Evolutionary conservation across 768 basidiomycete species (phyloP).

Genomic region (Suillus subluteus): DNA sequence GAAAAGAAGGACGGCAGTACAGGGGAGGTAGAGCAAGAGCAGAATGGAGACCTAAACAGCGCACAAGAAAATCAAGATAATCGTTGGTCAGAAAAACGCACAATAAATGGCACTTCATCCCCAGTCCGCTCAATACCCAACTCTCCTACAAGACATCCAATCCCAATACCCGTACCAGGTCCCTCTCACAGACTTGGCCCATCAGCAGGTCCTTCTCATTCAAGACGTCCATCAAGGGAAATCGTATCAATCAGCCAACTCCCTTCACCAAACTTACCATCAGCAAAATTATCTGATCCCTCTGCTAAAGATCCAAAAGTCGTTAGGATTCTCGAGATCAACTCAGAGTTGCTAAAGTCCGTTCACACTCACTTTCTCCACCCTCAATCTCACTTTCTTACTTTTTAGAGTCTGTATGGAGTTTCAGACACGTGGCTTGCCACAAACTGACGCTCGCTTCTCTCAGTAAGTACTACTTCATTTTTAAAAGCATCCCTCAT

Average conservation of each 20-base stretch:
- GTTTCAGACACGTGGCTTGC: constrained; percentile 57
- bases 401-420: constrained; percentile 58
- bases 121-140: constrained; percentile 17
- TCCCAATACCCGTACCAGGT: constrained; percentile 23
- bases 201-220: constrained; percentile 29
- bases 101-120: constrained; percentile 27
- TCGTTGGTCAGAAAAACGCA: constrained; percentile 20
- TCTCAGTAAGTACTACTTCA: constrained; percentile 52
- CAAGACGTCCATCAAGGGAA: constrained; percentile 29
- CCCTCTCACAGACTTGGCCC: constrained; percentile 22
- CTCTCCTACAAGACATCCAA: constrained; percentile 1
- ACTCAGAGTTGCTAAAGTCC: constrained; percentile 70
- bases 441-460: constrained; percentile 51
- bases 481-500: constrained; percentile 5
- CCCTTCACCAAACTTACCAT: constrained; percentile 29
- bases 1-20: constrained; percentile 21
- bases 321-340: constrained; percentile 64
- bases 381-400: constrained; percentile 12
- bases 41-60: constrained; percentile 21
- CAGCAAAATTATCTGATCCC: constrained; percentile 17
- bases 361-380: constrained; percentile 22
- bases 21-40: constrained; percentile 36
- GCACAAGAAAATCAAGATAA: constrained; percentile 17
- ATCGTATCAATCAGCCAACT: constrained; percentile 32
- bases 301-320: constrained; percentile 51